Conservation (phyloP, 176 grass and related monocot genomes). For the Rhynchospora tenuis region DNA sequence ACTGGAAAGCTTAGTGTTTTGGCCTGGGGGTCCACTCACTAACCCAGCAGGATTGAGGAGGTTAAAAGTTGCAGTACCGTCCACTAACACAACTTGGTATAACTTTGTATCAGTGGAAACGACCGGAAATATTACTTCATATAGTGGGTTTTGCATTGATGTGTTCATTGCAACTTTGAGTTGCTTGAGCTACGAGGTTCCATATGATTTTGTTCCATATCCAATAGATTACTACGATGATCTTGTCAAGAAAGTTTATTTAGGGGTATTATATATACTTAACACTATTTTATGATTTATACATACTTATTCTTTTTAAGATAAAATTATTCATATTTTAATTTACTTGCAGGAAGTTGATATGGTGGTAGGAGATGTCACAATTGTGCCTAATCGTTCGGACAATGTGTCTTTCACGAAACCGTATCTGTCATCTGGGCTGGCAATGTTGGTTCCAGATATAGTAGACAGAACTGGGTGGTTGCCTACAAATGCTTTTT, state of each 20-base stretch:
- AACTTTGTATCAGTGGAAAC: neutral
- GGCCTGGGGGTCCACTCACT: slow-evolving; percentile 6
- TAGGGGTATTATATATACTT: slow-evolving; percentile 6
- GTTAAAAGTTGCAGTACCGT: slow-evolving; percentile 18
- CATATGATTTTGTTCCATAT: slow-evolving; percentile 6
- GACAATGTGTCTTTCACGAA: slow-evolving; percentile 20
- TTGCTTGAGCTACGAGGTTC: slow-evolving; percentile 20
- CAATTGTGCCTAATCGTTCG: slow-evolving; percentile 12
- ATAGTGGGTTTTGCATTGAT: slow-evolving; percentile 31
- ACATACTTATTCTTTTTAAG: neutral
- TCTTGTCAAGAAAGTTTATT: slow-evolving; percentile 13
- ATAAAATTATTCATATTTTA: neutral
- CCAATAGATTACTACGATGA: neutral
- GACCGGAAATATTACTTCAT: neutral
- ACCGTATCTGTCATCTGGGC: slow-evolving; percentile 30
- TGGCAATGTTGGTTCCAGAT: slow-evolving; percentile 23
- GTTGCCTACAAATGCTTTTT: slow-evolving; percentile 19
- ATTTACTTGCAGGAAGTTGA: slow-evolving; percentile 22
- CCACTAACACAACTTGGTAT: neutral
- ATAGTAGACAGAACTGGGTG: neutral
- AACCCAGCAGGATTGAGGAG: slow-evolving; percentile 17
- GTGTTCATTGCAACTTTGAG: slow-evolving; percentile 24
- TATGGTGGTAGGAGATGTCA: slow-evolving; percentile 25
- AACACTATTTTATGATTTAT: neutral
- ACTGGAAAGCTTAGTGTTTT: neutral